Evolutionary conservation across 1,284 basidiomycete species (phyloP), one percentile per base, ranked within the genome.

Genomic region (Fomitopsis palustris): DNA sequence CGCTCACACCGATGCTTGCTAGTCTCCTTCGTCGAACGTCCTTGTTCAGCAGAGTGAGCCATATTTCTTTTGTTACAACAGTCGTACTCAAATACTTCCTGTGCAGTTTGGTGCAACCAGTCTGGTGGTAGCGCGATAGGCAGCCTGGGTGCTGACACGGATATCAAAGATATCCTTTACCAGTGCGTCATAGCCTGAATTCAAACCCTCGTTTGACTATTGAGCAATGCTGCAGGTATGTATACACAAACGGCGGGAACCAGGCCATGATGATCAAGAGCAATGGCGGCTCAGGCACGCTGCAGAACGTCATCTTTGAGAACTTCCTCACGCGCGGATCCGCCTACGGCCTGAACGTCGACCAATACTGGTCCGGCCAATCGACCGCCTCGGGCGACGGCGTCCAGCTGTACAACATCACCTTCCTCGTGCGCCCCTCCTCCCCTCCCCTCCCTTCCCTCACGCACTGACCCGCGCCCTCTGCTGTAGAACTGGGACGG

Each of bases 201-300:
- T 56, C 9, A 33, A 29, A 12, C 17, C 4, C 42, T 19, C 3
- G 8, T 3, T 37, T 9, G 35, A 9, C 3, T 37, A 14, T 14
- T 37, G 35, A 37, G 8, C 3, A 10, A 3, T 16, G 14, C 33
- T 31, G 17, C 41, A 65, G 65, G 9, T 67, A 74, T 54, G 62
- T 74, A 29, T 74, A 74, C 59, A 73, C 69, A 31, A 72, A 72
- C 55, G 73, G 73, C 41, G 74, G 73, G 0, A 74, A 74, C 66
- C 71, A 73, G 61, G 69, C 70, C 2, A 68, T 74, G 61, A 75
- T 76, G 74, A 70, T 76, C 66, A 76, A 76, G 64, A 69, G 68
- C 38, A 72, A 74, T 61, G 65, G 68, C 14, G 74, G 74, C 16
- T 67, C 66, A 9, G 74, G 74, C 5, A 70, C 65, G 54, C 70